Conservation (phyloP, 2,329 filamentous ascomycete genomes). For the Epichloe glyceriae region DNA sequence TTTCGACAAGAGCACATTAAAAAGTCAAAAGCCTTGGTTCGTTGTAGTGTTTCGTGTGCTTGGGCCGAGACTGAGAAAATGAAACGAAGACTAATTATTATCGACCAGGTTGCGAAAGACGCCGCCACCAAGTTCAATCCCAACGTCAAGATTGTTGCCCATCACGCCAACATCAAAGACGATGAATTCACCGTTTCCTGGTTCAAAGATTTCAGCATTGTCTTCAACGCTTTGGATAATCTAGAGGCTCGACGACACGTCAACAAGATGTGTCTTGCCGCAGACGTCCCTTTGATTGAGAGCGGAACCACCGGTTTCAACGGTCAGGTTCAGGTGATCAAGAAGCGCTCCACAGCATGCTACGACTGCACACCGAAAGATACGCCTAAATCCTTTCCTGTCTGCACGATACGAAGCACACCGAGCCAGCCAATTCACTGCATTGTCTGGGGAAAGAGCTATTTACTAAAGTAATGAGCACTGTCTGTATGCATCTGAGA, state of each 20-base stretch:
- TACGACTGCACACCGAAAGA: conserved; percentile 92
- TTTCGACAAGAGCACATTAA: conserved; percentile 97
- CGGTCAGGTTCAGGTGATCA: conserved; percentile 93
- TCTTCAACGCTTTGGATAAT: conserved; percentile 97
- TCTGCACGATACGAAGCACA: conserved; percentile 94
- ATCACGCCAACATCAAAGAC: conserved; percentile 95
- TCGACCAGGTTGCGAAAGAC: conserved; percentile 70
- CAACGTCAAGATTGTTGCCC: conserved; percentile 68
- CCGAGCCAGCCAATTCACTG: conserved; percentile 95
- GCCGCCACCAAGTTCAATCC: conserved; percentile 86
- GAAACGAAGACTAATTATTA: conserved; percentile 9
- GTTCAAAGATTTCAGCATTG: conserved; percentile 71
- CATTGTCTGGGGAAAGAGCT: conserved; percentile 98
- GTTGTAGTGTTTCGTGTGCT: conserved; percentile 15
- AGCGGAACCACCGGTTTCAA: conserved; percentile 97
- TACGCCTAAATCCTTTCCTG: conserved; percentile 81
- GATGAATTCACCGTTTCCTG: conserved; percentile 72
- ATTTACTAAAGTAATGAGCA: conserved; percentile 57
- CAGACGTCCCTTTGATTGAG: conserved; percentile 81
- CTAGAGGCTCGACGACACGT: conserved; percentile 87
- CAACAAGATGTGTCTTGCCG: conserved; percentile 92
- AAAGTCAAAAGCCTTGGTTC: conserved; percentile 83
- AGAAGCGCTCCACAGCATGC: conserved; percentile 82
- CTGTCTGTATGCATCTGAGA: neutral
- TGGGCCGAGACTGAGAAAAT: neutral